phyloP scores from a whole-genome alignment of 352 stramenopile species.

The Pythium aquatile region DNA sequence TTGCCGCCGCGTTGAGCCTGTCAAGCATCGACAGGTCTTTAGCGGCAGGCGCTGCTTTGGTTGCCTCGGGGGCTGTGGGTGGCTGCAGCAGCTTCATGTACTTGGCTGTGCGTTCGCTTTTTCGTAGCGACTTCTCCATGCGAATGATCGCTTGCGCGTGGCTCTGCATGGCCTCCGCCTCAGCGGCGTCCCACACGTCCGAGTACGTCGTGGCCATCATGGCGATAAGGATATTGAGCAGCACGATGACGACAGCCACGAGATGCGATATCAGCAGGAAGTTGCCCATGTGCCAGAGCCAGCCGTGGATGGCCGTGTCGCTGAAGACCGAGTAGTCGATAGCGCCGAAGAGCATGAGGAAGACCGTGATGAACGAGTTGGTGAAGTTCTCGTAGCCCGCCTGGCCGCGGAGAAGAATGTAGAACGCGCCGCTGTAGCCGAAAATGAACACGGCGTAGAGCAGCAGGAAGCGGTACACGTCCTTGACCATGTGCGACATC shows the following conservation, averaged over 20 bases:
- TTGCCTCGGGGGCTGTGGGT: neutral
- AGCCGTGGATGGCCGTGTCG: constrained; percentile 33
- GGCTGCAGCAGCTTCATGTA: constrained; percentile 38
- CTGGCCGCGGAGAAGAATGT: constrained; percentile 57
- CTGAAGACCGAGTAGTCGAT: constrained; percentile 47
- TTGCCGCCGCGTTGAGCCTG: constrained; percentile 4
- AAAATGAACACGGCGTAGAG: constrained; percentile 73
- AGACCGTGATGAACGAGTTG: constrained; percentile 67
- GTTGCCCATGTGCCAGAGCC: constrained; percentile 51
- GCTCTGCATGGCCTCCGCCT: constrained; percentile 53
- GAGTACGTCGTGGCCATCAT: constrained; percentile 72
- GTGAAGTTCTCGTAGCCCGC: constrained; percentile 58
- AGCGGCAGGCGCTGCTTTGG: neutral
- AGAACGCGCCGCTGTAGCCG: constrained; percentile 71
- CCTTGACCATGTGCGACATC: constrained; percentile 73
- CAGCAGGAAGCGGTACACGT: constrained; percentile 67
- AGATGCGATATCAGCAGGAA: constrained; percentile 55
- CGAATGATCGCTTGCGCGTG: constrained; percentile 53
- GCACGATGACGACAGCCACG: constrained; percentile 51
- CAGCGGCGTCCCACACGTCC: constrained; percentile 54
- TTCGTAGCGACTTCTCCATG: constrained; percentile 48
- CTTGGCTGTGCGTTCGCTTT: constrained; percentile 34
- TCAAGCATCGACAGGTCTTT: constrained; percentile 4
- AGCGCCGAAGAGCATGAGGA: constrained; percentile 71
- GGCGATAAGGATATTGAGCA: constrained; percentile 72